Conservation (phyloP, 345 rosid species). For the Barbarea vulgaris region DNA sequence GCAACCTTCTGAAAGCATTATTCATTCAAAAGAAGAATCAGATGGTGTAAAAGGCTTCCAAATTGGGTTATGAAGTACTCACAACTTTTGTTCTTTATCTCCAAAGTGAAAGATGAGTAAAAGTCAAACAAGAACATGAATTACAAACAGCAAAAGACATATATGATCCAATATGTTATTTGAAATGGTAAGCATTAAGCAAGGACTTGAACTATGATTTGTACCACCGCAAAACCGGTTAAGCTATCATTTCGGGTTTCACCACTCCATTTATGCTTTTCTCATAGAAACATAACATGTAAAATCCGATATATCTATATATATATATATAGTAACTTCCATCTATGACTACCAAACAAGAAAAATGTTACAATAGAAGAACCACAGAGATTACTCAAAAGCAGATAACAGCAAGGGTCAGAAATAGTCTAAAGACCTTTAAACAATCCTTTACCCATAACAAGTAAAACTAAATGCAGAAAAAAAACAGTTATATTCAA, state of each 20-base stretch:
- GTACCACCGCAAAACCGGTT: background rate
- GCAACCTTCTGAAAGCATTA: slow-evolving; percentile 33
- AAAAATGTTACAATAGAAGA: background rate
- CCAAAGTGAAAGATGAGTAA: background rate
- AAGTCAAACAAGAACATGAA: slow-evolving; percentile 5
- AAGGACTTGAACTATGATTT: background rate
- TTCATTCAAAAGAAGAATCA: slow-evolving; percentile 21
- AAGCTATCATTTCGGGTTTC: background rate
- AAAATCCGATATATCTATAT: background rate
- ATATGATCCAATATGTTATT: background rate
- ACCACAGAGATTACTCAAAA: background rate
- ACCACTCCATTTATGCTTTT: background rate
- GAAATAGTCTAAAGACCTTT: slow-evolving; percentile 4
- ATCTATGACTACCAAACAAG: background rate
- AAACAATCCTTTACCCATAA: background rate
- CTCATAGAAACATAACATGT: background rate
- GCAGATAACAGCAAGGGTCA: background rate
- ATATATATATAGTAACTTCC: background rate
- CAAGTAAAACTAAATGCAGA: background rate
- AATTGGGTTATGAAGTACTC: background rate
- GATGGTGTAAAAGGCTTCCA: background rate
- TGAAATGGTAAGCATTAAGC: background rate
- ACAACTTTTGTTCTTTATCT: background rate
- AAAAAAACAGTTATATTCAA: background rate
- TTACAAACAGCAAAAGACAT: background rate